A percentile compares a stretch with the other conserved stretches of the same genome.
phyloP scores from a whole-genome alignment of 2,329 filamentous ascomycete genomes.

The Ascochyta rabiei region DNA sequence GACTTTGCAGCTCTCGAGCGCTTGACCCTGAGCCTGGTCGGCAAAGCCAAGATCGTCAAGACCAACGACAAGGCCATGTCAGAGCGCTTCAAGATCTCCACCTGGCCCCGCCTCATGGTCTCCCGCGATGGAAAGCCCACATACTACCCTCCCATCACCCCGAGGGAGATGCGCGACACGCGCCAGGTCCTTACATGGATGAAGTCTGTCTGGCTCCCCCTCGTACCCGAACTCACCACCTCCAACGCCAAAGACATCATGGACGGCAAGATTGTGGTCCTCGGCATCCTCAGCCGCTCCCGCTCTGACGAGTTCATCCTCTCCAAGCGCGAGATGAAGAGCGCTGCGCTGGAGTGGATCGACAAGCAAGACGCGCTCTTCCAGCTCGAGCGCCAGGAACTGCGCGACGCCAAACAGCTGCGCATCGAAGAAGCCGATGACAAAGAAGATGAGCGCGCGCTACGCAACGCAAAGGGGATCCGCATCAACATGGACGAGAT shows the following conservation, averaged over 20 bases:
- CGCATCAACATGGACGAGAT: conserved; percentile 88
- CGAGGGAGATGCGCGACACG: conserved; percentile 90
- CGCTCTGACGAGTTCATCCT: conserved; percentile 78
- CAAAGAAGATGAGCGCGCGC: conserved; percentile 83
- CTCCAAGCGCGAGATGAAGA: conserved; percentile 90
- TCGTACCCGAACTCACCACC: conserved; percentile 91
- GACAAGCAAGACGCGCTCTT: conserved; percentile 92
- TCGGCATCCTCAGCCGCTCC: conserved; percentile 83
- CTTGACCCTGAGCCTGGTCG: conserved; percentile 84
- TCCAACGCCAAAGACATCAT: conserved; percentile 94
- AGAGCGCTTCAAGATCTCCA: conserved; percentile 90
- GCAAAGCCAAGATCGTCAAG: conserved; percentile 90
- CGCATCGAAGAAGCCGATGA: conserved; percentile 96
- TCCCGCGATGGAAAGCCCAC: conserved; percentile 86
- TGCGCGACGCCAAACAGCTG: conserved; percentile 92
- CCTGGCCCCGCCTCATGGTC: conserved; percentile 92
- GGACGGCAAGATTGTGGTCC: conserved; percentile 91
- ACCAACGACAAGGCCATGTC: conserved; percentile 78
- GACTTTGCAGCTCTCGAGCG: conserved; percentile 90
- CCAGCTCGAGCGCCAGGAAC: conserved; percentile 89
- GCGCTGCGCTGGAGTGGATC: conserved; percentile 95
- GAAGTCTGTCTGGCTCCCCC: conserved; percentile 93
- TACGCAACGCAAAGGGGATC: conserved; percentile 87
- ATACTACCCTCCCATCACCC: conserved; percentile 87
- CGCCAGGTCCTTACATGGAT: conserved; percentile 86